Base-by-base conservation (phyloP, 1,284 basidiomycete species). In the Sporisorium graminicola region DNA sequence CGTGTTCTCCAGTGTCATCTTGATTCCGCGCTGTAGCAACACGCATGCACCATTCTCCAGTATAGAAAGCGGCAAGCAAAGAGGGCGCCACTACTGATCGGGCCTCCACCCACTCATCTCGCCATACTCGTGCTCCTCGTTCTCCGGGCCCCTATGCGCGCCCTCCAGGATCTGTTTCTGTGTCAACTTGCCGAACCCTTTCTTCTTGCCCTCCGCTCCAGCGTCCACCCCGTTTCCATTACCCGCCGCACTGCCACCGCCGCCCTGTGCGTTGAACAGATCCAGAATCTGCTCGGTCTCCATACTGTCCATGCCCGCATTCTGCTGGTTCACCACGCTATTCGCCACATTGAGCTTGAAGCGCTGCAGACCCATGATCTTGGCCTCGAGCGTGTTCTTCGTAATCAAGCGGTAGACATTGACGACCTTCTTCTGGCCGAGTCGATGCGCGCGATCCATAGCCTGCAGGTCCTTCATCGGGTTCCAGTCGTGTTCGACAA, bases 401-500 rank as follows among this genome's bases (percentile, higher is more conserved):
- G 95, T 99, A 82, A 99, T 95, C 61, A 99, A 87, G 18, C 97
- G 92, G 87, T 99, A 99, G 5, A 99, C 97, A 82, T 98, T 99
- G 50, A 99, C 97, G 16, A 98, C 95, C 87, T 95, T 95, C 88
- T 98, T 99, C 88, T 99, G 97, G 5, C 97, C 97, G 31, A 99
- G 92, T 62, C 97, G 92, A 87, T 99, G 97, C 1, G 97, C 97
- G 62, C 97, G 91, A 86, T 99, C 97, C 97, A 99, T 99, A 7
- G 97, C 97, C 86, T 99, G 97, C 13, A 99, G 88, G 87, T 99
- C 97, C 86, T 98, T 98, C 95, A 97, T 98, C 20, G 97, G 97
- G 86, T 99, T 99, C 97, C 97, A 99, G 86, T 99, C 97, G 86
- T 99, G 97, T 86, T 99, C 97, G 53, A 99, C 94, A 82, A 99